Conservation (phyloP, 495 filamentous ascomycete genomes). For the Daldinia childiae region DNA sequence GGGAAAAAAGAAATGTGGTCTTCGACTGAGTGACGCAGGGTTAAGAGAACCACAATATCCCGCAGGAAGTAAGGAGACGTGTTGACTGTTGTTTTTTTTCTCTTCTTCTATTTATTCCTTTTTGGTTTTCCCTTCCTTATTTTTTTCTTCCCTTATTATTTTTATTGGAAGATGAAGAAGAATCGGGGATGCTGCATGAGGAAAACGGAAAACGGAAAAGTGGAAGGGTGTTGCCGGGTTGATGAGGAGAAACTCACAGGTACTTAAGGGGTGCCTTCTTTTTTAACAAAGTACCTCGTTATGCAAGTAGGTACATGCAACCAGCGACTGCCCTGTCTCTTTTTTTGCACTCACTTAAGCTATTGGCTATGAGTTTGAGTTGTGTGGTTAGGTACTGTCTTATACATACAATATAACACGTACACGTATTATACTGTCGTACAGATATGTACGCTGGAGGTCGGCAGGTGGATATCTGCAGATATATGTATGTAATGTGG, state of each 20-base stretch:
- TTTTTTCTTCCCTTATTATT: slow-evolving; percentile 9
- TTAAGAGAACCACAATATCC: slow-evolving; percentile 23
- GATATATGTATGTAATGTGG: slow-evolving; percentile 14
- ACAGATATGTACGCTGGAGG: slow-evolving; percentile 24
- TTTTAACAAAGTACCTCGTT: slow-evolving; percentile 9
- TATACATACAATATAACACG: slow-evolving; percentile 30
- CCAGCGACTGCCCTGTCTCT: slow-evolving; percentile 17
- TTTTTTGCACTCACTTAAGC: slow-evolving; percentile 6
- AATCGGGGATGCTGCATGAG: slow-evolving; percentile 38
- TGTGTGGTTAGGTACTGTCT: slow-evolving; percentile 9
- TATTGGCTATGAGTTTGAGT: slow-evolving; percentile 13
- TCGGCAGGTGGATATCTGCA: slow-evolving; percentile 32
- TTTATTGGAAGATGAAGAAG: slow-evolving; percentile 27
- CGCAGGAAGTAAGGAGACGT: slow-evolving; percentile 20
- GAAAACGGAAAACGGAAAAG: slow-evolving; percentile 35
- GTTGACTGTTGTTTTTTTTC: slow-evolving; percentile 21
- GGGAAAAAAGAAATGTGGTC: slow-evolving; percentile 26
- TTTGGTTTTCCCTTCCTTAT: background rate
- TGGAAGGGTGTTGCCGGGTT: slow-evolving; percentile 44
- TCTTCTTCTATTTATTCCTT: background rate
- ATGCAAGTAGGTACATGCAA: slow-evolving; percentile 19
- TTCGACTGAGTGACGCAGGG: slow-evolving; percentile 36
- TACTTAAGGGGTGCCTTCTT: slow-evolving; percentile 36
- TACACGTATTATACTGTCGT: slow-evolving; percentile 39
- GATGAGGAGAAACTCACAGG: slow-evolving; percentile 35